Evolutionary conservation across 805 yeast species (phyloP).

Genomic region (Clavispora phyllophila): DNA sequence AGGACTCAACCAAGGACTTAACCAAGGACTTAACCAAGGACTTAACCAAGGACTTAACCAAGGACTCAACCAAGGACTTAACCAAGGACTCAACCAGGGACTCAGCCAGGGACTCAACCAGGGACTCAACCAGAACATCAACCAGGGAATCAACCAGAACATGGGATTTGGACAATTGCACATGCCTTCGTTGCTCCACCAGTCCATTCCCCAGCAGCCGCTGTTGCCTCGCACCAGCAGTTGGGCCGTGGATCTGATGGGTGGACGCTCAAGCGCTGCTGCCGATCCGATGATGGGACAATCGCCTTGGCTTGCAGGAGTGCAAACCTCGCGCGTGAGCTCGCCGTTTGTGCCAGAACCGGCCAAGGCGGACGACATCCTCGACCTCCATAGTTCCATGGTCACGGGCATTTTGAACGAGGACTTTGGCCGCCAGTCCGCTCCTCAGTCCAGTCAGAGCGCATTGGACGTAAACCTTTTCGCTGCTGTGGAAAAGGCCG

Average conservation of each 20-base stretch:
- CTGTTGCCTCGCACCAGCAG: slow-evolving; percentile 30
- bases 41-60: not conserved
- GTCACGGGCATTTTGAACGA: slow-evolving; percentile 37
- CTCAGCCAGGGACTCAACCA: not conserved
- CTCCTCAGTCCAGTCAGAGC: not conserved
- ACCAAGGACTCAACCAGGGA: not conserved
- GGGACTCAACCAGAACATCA: not conserved
- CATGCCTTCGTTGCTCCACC: slow-evolving; percentile 34
- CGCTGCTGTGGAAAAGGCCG: not conserved
- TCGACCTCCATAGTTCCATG: slow-evolving; percentile 35
- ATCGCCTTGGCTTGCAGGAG: slow-evolving; percentile 38
- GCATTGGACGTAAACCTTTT: not conserved
- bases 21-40: slow-evolving; percentile 11
- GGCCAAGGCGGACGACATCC: slow-evolving; percentile 22
- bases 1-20: slow-evolving; percentile 1
- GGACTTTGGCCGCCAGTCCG: slow-evolving; percentile 4
- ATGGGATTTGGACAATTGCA: slow-evolving; percentile 14
- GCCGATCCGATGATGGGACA: slow-evolving; percentile 22
- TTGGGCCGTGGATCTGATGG: slow-evolving; percentile 37
- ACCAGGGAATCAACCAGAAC: slow-evolving; percentile 6
- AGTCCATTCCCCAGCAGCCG: slow-evolving; percentile 22
- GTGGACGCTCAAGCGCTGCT: slow-evolving; percentile 16
- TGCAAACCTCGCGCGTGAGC: slow-evolving; percentile 32
- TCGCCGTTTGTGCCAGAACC: slow-evolving; percentile 34
- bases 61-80: slow-evolving; percentile 17